Evolutionary conservation across 495 filamentous ascomycete genomes (phyloP), one percentile per base, ranked within the genome.

Genomic region (Penicillium waksmanii): DNA sequence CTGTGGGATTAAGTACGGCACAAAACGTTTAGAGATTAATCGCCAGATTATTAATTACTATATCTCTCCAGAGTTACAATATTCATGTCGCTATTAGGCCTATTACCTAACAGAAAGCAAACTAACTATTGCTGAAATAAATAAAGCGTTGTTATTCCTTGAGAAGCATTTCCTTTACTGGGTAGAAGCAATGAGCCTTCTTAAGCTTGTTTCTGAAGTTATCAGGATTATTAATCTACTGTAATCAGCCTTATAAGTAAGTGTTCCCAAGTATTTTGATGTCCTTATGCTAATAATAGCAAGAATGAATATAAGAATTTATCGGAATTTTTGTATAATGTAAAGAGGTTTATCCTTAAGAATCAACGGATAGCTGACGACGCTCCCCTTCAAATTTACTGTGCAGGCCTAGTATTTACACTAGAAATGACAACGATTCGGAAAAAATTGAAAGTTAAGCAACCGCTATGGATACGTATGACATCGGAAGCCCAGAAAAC

Each of bases 161-260:
- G 9, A 44, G 35, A 13, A 44, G 12, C 42, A 44, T 44, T 44
- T 44, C 17, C 42, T 44, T 7, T 13, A 44, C 42, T 44, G 42
- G 42, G n/a, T 44, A 19, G 42, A 44, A 44, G 42, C 42, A 44
- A 44, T 44, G n/a, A n/a, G 42, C 42, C 12, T 44, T 17, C 42
- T 44, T n/a, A 13, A 15, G 3, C 42, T 44, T 19, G 17, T 15
- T n/a, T 44, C 42, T n/a, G 42, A 44, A n/a, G 17, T 44, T n/a
- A 3, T 44, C 2, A 8, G 42, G 2, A 44, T 44, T 8, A n/a
- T 44, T 8, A 19, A 44, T 44, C 42, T n/a, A 9, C n/a, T 44
- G 13, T 2, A 44, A 18, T 17, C 17, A 44, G 42, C n/a, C 8
- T 44, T 44, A 18, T 3, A n/a, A 7, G 42, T 44, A 44, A 36